Evolutionary conservation across 1,284 basidiomycete genomes (phyloP), one percentile per base, ranked within the genome.

Genomic region (Malassezia nana): DNA sequence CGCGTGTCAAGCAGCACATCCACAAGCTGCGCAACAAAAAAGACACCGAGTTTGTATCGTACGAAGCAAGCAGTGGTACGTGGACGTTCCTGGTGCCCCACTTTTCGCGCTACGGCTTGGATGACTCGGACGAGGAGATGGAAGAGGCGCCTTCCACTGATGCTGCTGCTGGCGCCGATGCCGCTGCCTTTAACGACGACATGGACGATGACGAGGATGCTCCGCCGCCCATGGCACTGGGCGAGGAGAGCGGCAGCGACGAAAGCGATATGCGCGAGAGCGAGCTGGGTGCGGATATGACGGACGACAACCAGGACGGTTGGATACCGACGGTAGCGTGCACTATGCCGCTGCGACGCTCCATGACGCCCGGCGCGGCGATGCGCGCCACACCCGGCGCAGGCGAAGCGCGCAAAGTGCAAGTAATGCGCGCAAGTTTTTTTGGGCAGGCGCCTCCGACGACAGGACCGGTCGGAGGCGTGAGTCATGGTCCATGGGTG

Each of bases 1-100:
- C 85, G n/a, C 76, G 78, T 40, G 68, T 72, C 47, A 78, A 82
- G 48, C 84, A 85, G 67, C 88, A 92, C 74, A 64, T 89, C 65
- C 88, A 86, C 77, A 81, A 86, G 64, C 78, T 96, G 74, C 84
- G 84, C 78, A 81, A 80, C 59, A 88, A 91, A 79, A 83, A 84
- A 70, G 84, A 86, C 52, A 94, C 89, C 33, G 81, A 82, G 57
- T 96, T 92, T 69, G 83, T 89, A 71, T 78, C 78, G 68, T 96
- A 88, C 74, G 84, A 89, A 54, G 79, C 83, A 42, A 79, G 79
- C 63, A 82, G 82, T 63, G 92, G 92, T 42, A 84, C 82, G 72
- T 96, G 94, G 92, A 85, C 83, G 32, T 98, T 98, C 78, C 82
- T 80, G 26, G 92, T 96, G 55, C 85, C 91, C 72, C 89, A 92